Evolutionary conservation across 2,329 filamentous ascomycete species (phyloP).

Genomic region (Aureobasidium leucospermi): DNA sequence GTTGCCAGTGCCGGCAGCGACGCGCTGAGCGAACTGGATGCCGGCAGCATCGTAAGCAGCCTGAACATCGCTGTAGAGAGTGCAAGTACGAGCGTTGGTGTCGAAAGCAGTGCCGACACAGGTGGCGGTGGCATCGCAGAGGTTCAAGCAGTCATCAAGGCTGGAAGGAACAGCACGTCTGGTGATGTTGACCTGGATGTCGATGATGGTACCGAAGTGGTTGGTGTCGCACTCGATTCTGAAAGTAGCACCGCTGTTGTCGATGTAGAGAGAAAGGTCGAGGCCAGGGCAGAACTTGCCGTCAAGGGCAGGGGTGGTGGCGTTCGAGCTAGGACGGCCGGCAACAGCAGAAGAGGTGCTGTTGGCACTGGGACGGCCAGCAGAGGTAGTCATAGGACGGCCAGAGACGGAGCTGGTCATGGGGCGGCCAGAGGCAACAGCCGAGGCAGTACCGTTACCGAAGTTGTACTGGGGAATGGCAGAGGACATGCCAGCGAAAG

Average conservation of each 20-base stretch:
- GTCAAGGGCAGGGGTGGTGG: not conserved
- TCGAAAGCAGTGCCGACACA: conserved; percentile 40
- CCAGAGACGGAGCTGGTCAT: not conserved
- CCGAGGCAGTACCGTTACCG: not conserved
- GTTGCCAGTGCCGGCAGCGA: not conserved
- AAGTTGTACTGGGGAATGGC: conserved; percentile 12
- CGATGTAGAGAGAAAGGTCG: conserved; percentile 5
- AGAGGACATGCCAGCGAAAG: conserved; percentile 10
- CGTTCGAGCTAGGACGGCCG: not conserved
- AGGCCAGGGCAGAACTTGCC: conserved; percentile 15
- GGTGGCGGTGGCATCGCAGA: conserved; percentile 22
- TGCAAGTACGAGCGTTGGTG: conserved; percentile 28
- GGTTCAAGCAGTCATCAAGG: conserved; percentile 13
- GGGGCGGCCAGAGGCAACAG: not conserved
- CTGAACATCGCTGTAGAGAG: conserved; percentile 11
- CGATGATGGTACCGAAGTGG: conserved; percentile 13
- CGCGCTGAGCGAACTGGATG: conserved; percentile 9
- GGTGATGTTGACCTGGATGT: conserved; percentile 1
- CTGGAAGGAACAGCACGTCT: conserved; percentile 5
- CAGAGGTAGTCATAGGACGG: too few relatives aligned
- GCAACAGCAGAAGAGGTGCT: not conserved
- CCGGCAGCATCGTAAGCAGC: not conserved
- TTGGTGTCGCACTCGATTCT: conserved; percentile 10
- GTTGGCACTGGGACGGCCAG: not conserved
- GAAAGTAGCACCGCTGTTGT: not conserved